Evolutionary conservation across 2,329 filamentous ascomycete species (phyloP).

Genomic region (Beauveria scarabaeidicola): DNA sequence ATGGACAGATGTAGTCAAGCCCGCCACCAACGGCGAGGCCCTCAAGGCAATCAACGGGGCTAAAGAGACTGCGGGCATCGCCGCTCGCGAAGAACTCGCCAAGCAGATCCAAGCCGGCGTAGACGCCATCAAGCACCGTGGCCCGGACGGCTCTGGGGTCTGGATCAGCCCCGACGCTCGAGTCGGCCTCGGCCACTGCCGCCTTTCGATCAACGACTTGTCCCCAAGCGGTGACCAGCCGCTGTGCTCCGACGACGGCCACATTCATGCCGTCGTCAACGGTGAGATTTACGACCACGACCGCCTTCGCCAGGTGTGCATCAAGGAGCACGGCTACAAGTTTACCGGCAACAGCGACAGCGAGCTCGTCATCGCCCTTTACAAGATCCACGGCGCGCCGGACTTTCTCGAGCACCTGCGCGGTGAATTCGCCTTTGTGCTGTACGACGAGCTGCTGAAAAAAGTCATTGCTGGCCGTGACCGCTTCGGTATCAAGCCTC

Average conservation of each 20-base stretch:
- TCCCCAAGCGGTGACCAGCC: constrained; percentile 39
- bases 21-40: background rate
- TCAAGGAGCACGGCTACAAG: constrained; percentile 28
- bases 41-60: background rate
- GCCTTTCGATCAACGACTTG: constrained; percentile 46
- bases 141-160: background rate
- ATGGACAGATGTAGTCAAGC: background rate
- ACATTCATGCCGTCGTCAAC: constrained; percentile 48
- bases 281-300: constrained; percentile 52
- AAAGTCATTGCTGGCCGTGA: constrained; percentile 40
- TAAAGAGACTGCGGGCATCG: background rate
- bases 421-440: constrained; percentile 8
- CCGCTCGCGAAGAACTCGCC: background rate
- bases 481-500: constrained; percentile 48
- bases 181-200: constrained; percentile 35
- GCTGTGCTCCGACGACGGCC: constrained; percentile 24
- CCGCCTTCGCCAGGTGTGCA: constrained; percentile 27
- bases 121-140: background rate
- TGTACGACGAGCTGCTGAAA: constrained; percentile 30
- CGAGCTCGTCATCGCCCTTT: constrained; percentile 43
- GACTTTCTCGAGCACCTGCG: background rate
- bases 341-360: constrained; percentile 41
- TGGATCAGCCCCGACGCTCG: background rate
- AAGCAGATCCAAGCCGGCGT: background rate
- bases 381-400: background rate